phyloP scores from a whole-genome alignment of 164 flowering plant species.

The Cinnamomum chago region DNA sequence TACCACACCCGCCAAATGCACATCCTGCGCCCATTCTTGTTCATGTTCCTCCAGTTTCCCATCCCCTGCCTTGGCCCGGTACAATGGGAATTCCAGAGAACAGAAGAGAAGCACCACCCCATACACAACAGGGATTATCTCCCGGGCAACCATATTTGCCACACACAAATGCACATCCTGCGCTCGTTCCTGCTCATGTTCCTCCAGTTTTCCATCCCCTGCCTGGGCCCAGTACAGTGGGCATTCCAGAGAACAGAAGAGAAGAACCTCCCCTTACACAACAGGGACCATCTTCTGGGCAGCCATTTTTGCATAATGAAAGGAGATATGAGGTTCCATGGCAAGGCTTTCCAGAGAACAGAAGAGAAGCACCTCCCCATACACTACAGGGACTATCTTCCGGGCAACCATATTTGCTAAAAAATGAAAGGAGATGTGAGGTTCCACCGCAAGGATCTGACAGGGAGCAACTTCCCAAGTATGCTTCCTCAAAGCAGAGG shows the following conservation, averaged over 20 bases:
- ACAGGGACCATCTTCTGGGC: constrained; percentile 1
- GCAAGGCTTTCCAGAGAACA: constrained; percentile 10
- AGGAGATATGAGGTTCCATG: constrained; percentile 11
- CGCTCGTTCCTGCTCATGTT: background rate
- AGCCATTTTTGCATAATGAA: constrained; percentile 3
- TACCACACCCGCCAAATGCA: constrained; percentile 28
- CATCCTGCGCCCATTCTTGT: constrained; percentile 2
- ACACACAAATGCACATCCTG: constrained; percentile 24
- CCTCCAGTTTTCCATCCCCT: constrained; percentile 4
- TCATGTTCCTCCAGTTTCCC: background rate
- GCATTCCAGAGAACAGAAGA: constrained; percentile 15
- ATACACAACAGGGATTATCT: background rate
- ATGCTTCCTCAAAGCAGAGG: background rate
- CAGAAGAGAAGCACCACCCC: constrained; percentile 21
- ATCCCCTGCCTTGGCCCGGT: too few species aligned
- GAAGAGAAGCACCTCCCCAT: constrained; percentile 19
- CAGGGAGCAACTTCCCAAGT: constrained; percentile 15
- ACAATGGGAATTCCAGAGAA: constrained; percentile 3
- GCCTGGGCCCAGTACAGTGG: constrained; percentile 12
- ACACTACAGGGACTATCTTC: background rate
- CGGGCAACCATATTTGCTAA: constrained; percentile 16
- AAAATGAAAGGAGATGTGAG: constrained; percentile 10
- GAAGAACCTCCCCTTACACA: constrained; percentile 12
- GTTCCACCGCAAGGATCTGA: constrained; percentile 21
- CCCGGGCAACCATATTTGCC: constrained; percentile 14